A percentile compares a stretch with the other conserved stretches of the same genome.
Evolutionary conservation across 2,329 filamentous ascomycete genomes (phyloP).

Genomic region (Penicillium brasilianum): DNA sequence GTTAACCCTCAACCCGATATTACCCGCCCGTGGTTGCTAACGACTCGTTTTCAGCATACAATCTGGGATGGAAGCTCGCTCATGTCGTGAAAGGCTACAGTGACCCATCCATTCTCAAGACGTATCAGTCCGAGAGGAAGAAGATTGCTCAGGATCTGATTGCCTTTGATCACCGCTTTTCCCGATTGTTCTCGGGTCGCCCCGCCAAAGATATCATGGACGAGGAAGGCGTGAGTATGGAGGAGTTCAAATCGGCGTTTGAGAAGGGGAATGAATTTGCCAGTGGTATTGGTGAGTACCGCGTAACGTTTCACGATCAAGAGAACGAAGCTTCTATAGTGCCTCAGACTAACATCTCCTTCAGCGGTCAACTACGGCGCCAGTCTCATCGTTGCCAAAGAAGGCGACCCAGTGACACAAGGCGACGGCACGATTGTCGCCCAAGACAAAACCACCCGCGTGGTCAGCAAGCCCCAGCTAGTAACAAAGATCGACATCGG

Average conservation of each 20-base stretch:
- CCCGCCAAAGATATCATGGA: slow-evolving; percentile 65
- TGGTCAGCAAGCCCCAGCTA: slow-evolving; percentile 28
- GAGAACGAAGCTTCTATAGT: too few relatives aligned
- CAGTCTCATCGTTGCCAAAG: slow-evolving; percentile 62
- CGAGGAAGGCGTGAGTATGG: slow-evolving; percentile 65
- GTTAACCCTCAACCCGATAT: neutral
- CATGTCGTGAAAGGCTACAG: slow-evolving; percentile 53
- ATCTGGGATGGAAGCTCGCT: slow-evolving; percentile 63
- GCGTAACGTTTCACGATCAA: neutral
- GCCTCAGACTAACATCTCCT: slow-evolving; percentile 18
- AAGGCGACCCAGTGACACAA: slow-evolving; percentile 49
- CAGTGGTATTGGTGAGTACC: slow-evolving; percentile 53
- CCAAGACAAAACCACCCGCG: slow-evolving; percentile 20
- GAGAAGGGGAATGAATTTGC: slow-evolving; percentile 65
- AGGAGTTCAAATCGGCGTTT: slow-evolving; percentile 66
- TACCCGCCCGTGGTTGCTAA: neutral
- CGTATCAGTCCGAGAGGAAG: slow-evolving; percentile 60
- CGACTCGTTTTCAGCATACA: slow-evolving; percentile 48
- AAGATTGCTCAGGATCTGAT: slow-evolving; percentile 70
- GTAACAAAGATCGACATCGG: slow-evolving; percentile 40
- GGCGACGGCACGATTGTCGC: slow-evolving; percentile 56
- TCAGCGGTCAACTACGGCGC: slow-evolving; percentile 62
- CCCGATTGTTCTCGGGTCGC: slow-evolving; percentile 61
- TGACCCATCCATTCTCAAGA: slow-evolving; percentile 52
- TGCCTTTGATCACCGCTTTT: slow-evolving; percentile 64